A percentile compares a stretch with the other conserved stretches of the same genome.
These are phyloP conservation scores for Flaveria sonorensis DNA, from an alignment of 129 eudicot genomes.

Conservation along the genomic window DNA sequence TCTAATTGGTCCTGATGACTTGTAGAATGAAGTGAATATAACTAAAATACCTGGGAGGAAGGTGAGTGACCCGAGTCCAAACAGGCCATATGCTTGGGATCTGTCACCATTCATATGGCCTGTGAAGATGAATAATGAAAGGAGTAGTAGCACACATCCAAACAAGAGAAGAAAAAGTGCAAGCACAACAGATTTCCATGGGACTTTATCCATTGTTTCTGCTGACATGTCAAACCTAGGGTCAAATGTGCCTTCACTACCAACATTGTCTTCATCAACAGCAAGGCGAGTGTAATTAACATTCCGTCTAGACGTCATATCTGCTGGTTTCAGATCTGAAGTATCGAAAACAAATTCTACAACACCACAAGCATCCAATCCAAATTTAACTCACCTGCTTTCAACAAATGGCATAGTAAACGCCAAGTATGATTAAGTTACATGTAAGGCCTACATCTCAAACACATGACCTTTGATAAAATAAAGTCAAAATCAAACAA, in stretches of 20 bases:
- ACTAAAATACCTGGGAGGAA: slow-evolving; percentile 64
- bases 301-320: slow-evolving; percentile 65
- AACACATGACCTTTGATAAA: slow-evolving; percentile 3
- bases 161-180: slow-evolving; percentile 73
- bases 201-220: slow-evolving; percentile 54
- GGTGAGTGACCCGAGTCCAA: slow-evolving; percentile 78
- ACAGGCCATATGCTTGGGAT: slow-evolving; percentile 79
- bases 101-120: slow-evolving; percentile 86
- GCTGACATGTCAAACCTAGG: slow-evolving; percentile 72
- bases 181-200: slow-evolving; percentile 81
- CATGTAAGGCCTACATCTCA: neutral
- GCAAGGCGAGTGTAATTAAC: slow-evolving; percentile 64
- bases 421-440: neutral
- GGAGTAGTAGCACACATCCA: slow-evolving; percentile 63
- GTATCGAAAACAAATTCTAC: neutral
- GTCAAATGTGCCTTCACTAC: slow-evolving; percentile 40
- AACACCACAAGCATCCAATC: slow-evolving; percentile 13
- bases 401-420: neutral
- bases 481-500: neutral
- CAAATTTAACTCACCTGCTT: slow-evolving; percentile 1
- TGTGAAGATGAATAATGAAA: slow-evolving; percentile 63
- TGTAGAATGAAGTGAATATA: neutral
- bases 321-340: slow-evolving; percentile 8
- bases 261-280: slow-evolving; percentile 47
- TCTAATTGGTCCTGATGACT: neutral